Evolutionary conservation across 441 rosid genomes (phyloP).

Genomic region (Arabidopsis hybrid): DNA sequence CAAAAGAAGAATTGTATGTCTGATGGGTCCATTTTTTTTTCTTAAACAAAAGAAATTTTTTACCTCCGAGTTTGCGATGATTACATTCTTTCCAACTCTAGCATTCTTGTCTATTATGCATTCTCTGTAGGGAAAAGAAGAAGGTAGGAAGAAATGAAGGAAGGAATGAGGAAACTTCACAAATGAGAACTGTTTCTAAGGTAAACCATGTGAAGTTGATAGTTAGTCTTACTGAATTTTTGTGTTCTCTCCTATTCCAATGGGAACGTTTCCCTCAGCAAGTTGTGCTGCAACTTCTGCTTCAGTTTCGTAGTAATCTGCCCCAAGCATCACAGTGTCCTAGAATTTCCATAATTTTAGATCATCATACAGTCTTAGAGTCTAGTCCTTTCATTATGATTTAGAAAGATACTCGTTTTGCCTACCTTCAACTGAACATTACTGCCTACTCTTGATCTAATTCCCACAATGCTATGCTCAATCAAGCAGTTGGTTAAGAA

Average conservation of each 20-base stretch:
- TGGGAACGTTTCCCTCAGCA: conserved; percentile 79
- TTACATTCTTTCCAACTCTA: conserved; percentile 86
- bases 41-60: background rate
- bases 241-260: conserved; percentile 89
- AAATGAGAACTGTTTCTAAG: conserved; percentile 14
- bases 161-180: conserved; percentile 17
- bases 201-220: conserved; percentile 14
- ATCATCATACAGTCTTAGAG: conserved; percentile 15
- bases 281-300: conserved; percentile 65
- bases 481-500: conserved; percentile 69
- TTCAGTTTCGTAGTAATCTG: conserved; percentile 88
- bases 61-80: conserved; percentile 91
- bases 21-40: background rate
- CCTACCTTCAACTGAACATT: conserved; percentile 80
- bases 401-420: background rate
- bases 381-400: conserved; percentile 17
- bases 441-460: conserved; percentile 77
- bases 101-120: conserved; percentile 98
- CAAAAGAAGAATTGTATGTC: conserved; percentile 4
- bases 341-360: conserved; percentile 43
- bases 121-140: conserved; percentile 55
- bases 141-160: conserved; percentile 9
- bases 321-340: conserved; percentile 97
- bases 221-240: conserved; percentile 63
- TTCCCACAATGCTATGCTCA: conserved; percentile 89